Percentiles rank a stretch among this genome's conserved stretches.
phyloP scores from a whole-genome alignment of 371 early-diverging fungal species.

The Dinochytrium kinnereticum region DNA sequence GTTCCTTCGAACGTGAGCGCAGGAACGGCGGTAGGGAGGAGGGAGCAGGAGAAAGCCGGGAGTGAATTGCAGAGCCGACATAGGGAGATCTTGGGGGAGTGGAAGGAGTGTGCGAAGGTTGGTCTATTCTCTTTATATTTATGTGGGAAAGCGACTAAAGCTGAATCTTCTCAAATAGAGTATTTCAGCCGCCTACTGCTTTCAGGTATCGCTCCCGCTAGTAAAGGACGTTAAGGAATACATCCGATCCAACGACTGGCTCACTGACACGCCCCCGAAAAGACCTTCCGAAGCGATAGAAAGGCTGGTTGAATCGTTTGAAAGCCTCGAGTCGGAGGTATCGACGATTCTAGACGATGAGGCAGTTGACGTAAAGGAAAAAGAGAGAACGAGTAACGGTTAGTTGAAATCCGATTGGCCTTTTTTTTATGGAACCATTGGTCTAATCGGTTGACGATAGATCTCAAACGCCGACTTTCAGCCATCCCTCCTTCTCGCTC shows the following conservation, averaged over 20 bases:
- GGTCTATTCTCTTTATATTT: not conserved
- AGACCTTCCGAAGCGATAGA: not conserved
- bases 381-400: constrained; percentile 8
- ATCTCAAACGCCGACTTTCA: not conserved
- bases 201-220: not conserved
- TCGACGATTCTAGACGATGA: constrained; percentile 3
- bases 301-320: not conserved
- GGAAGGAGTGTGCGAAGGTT: constrained; percentile 29
- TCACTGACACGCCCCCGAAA: not conserved
- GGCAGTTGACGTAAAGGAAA: not conserved
- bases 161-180: not conserved
- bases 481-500: constrained; percentile 4
- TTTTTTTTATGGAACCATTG: too few relatives aligned
- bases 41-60: constrained; percentile 3
- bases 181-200: not conserved
- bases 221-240: not conserved
- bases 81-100: constrained; percentile 5
- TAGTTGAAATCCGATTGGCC: too few relatives aligned
- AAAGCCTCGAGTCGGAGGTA: constrained; percentile 1
- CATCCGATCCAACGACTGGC: not conserved
- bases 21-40: not conserved
- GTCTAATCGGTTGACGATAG: not conserved
- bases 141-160: not conserved
- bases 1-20: constrained; percentile 19
- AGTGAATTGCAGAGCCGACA: constrained; percentile 15